Evolutionary conservation across 805 yeast genomes (phyloP).

Genomic region (Kodamaea hsintzibuensis): DNA sequence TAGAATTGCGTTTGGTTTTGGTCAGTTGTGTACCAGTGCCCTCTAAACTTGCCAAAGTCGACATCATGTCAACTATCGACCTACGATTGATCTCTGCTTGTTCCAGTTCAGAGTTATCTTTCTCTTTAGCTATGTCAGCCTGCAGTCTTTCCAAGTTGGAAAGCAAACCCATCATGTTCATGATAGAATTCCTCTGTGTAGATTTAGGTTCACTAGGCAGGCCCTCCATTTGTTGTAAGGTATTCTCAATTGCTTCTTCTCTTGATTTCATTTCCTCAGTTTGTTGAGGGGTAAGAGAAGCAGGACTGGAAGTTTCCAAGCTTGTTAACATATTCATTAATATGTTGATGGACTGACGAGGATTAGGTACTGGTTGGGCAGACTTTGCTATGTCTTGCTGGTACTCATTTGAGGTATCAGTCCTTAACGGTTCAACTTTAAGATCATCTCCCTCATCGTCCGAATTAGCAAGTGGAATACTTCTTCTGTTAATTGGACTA

Average conservation of each 20-base stretch:
- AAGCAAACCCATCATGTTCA: constrained; percentile 17
- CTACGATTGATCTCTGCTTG: constrained; percentile 22
- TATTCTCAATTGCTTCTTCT: constrained; percentile 3
- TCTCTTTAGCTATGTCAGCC: constrained; percentile 11
- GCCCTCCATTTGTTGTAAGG: not conserved
- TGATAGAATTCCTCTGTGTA: constrained; percentile 14
- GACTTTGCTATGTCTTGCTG: not conserved
- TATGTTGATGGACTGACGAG: constrained; percentile 26
- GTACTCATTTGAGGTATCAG: not conserved
- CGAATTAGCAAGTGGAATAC: not conserved
- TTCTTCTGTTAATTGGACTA: constrained; percentile 11
- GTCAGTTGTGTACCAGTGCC: not conserved
- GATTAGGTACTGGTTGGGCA: not conserved
- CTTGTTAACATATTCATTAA: constrained; percentile 29
- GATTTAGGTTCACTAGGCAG: not conserved
- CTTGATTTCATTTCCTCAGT: not conserved
- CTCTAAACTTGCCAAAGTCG: constrained; percentile 23
- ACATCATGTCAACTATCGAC: constrained; percentile 36
- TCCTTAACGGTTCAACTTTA: not conserved
- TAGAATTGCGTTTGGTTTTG: constrained; percentile 19
- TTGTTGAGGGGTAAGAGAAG: not conserved
- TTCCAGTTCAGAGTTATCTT: constrained; percentile 7
- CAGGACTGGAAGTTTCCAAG: constrained; percentile 14
- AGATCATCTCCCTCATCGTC: not conserved
- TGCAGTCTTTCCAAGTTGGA: constrained; percentile 15